Evolutionary conservation across 768 basidiomycete species (phyloP).

Genomic region (Leccinum boreale): DNA sequence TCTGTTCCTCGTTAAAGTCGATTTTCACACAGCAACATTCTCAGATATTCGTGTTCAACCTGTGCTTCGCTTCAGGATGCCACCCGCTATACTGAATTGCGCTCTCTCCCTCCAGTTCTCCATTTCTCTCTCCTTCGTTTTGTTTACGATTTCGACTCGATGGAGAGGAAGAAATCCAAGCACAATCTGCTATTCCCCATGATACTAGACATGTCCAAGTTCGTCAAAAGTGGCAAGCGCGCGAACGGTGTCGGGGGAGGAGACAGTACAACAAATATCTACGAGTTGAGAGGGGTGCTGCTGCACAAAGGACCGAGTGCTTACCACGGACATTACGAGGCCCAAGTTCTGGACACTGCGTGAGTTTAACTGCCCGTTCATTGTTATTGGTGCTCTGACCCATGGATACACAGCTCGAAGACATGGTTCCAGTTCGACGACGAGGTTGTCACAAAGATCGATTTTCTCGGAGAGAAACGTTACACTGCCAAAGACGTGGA

Average conservation of each 20-base stretch:
- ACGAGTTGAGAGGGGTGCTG: conserved; percentile 82
- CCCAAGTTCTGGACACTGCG: conserved; percentile 73
- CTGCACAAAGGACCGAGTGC: conserved; percentile 92
- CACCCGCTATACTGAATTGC: conserved; percentile 68
- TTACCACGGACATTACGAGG: conserved; percentile 88
- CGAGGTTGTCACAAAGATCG: conserved; percentile 69
- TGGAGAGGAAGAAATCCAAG: conserved; percentile 87
- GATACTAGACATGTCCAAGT: conserved; percentile 68
- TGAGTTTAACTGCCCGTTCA: conserved; percentile 33
- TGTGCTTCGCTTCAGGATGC: conserved; percentile 79
- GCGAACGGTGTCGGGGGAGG: conserved; percentile 12
- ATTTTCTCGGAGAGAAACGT: conserved; percentile 48
- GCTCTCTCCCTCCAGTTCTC: conserved; percentile 76
- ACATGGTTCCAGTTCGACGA: conserved; percentile 95
- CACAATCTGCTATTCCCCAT: conserved; percentile 75
- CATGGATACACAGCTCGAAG: conserved; percentile 41
- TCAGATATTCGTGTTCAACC: conserved; percentile 75
- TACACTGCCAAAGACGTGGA: conserved; percentile 30
- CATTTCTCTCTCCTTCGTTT: conserved; percentile 95
- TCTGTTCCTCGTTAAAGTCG: background rate
- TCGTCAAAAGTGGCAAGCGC: conserved; percentile 38
- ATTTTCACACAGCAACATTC: background rate
- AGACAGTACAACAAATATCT: conserved; percentile 40
- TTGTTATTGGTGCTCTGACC: conserved; percentile 1
- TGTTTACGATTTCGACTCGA: conserved; percentile 73